Evolutionary conservation across 805 yeast species (phyloP), one percentile per base, ranked within the genome.

Genomic region (Blastobotrys mokoenaii): DNA sequence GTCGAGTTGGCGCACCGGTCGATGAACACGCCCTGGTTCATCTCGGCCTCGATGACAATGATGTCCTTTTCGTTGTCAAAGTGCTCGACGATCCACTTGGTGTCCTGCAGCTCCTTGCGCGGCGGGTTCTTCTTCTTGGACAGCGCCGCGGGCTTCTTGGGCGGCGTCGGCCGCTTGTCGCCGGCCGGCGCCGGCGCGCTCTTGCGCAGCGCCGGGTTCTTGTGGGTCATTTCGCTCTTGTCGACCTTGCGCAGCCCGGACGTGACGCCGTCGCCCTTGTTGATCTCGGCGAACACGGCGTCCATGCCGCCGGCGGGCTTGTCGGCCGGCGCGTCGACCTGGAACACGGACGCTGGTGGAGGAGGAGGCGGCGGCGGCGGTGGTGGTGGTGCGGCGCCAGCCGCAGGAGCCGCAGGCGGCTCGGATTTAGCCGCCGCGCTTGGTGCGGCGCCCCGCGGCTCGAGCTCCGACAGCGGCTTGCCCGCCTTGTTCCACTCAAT

Each of bases 301-400:
- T 72, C 73, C 69, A 90, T 77, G 36, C 95, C 93, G 38, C 70
- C 69, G 17, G 59, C 45, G 49, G 61, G 45, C 12, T 60, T 52
- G 7, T 62, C 42, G 1, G 61, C 43, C 10, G 49, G 46, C 8
- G 53, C 56, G 10, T 57, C 58, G 9, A 58, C 56, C 14, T 63
- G 47, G 58, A 79, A 84, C 32, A 83, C 69, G 46, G 80, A 68
- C 8, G 94, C 80, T 22, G 95, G 90, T 8, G 96, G 95, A 11
- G 82, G 78, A 2, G 95, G 86, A 1, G 93, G 90, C 2, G 95
- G 95, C 2, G 95, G 95, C 1, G 97, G 97, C 14, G 95, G 94
- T 5, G 89, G 85, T 2, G 77, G 71, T 2, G 69, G 65, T 20
- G 55, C 64, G 2, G 77, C 59, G 11, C 67, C 51, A n/a, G 68